phyloP scores from a whole-genome alignment of 805 yeast genomes.

The Lachancea meyersii region DNA sequence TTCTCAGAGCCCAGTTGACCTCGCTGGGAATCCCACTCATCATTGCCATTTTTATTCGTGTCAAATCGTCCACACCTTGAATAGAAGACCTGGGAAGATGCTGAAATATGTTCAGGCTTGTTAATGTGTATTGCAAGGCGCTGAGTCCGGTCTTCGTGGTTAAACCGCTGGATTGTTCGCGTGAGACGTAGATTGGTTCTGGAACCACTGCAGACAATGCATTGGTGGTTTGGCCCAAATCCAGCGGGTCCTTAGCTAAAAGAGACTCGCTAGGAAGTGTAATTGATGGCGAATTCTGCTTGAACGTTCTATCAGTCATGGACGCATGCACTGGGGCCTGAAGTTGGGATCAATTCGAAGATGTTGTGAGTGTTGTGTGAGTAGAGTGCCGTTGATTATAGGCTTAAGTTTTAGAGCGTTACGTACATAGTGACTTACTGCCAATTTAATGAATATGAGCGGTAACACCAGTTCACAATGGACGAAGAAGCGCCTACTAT shows the following conservation, averaged over 20 bases:
- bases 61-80: conserved; percentile 57
- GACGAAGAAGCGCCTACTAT: too few relatives aligned
- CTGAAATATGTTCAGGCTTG: conserved; percentile 30
- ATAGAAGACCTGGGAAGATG: conserved; percentile 31
- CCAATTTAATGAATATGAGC: too few relatives aligned
- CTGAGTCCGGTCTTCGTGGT: conserved; percentile 15
- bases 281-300: conserved; percentile 5
- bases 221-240: conserved; percentile 8
- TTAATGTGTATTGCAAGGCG: conserved; percentile 26
- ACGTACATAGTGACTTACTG: too few relatives aligned
- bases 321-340: not conserved
- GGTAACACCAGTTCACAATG: too few relatives aligned
- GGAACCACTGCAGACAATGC: conserved; percentile 24
- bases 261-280: conserved; percentile 6
- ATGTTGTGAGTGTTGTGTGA: not conserved
- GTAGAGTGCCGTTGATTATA: too few relatives aligned
- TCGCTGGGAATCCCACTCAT: conserved; percentile 59
- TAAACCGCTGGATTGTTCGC: conserved; percentile 28
- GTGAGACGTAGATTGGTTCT: conserved; percentile 26
- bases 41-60: conserved; percentile 66
- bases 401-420: too few relatives aligned
- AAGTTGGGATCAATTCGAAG: not conserved
- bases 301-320: conserved; percentile 4
- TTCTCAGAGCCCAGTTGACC: conserved; percentile 62
- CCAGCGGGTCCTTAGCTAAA: conserved; percentile 2